Base-by-base conservation (phyloP, 1,284 basidiomycete species). In the Mycosarcoma mackinlayi region DNA sequence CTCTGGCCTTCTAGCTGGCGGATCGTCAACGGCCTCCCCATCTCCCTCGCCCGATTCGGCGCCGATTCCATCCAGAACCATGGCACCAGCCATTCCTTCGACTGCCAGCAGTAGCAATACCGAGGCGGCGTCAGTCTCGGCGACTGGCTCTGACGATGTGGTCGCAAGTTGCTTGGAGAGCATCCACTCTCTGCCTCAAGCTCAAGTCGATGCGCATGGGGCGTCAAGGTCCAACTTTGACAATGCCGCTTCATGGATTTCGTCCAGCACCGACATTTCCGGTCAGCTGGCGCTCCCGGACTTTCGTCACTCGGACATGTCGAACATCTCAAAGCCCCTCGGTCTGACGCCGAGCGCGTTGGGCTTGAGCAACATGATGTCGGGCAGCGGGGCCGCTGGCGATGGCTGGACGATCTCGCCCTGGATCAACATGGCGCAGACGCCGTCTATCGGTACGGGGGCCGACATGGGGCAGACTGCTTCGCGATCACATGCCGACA, bases 371-470 rank as follows among this genome's bases (percentile, higher is more conserved):
- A 55, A 56, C 33, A 21, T 30, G n/a, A 45, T 60, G 51, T 18
- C 45, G 3, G 61, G 52, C 21, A 51, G 14, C 13, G 50, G 67
- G 21, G 33, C 44, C 14, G 47, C 38, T 18, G 46, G 53, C 18
- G 69, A 72, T 9, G 64, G 69, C n/a, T 72, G 69, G 69, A 51
- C 69, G 16, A 72, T 72, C 27, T 72, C 69, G n/a, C 69, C 69
- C 19, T 72, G 69, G 69, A 53, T 72, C 57, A 56, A 57, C 37
- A 33, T 72, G 10, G 33, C 41, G 3, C 35, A 54, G 30, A 67
- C 59, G 6, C 69, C 69, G 0, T 60, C 62, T 6, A 54, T 40
- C 8, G 49, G 58, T 27, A 50, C 39, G 21, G 31, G 39, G 3
- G 33, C 39, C 28, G 57, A 60, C 19, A 35, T 45, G 49, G 53